Evolutionary conservation across 495 filamentous ascomycete species (phyloP).

Genomic region (Margaritispora aquatica): DNA sequence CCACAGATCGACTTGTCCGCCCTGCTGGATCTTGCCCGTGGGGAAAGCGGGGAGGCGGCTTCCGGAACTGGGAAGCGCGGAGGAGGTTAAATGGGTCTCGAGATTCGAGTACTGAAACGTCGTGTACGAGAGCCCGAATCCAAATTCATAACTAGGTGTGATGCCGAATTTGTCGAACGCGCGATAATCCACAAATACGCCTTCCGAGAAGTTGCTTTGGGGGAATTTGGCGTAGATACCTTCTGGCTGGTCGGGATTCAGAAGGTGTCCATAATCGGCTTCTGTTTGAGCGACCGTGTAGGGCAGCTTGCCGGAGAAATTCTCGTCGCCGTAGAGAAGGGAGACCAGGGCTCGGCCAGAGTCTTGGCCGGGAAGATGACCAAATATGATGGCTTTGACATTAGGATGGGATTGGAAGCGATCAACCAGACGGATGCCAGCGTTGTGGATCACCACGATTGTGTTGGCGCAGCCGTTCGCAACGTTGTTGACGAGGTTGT

Average conservation of each 20-base stretch:
- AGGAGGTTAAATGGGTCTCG: conserved; percentile 64
- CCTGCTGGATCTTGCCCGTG: conserved; percentile 45
- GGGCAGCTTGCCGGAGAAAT: conserved; percentile 59
- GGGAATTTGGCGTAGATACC: conserved; percentile 29
- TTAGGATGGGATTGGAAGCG: conserved; percentile 54
- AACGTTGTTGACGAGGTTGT: conserved; percentile 49
- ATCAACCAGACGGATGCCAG: conserved; percentile 51
- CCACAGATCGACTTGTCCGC: conserved; percentile 55
- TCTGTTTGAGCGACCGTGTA: conserved; percentile 63
- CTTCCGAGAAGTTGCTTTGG: conserved; percentile 58
- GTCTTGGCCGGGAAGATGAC: conserved; percentile 57
- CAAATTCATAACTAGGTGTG: conserved; percentile 81
- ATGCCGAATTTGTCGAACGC: conserved; percentile 64
- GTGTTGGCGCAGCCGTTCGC: conserved; percentile 53
- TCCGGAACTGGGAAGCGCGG: conserved; percentile 25
- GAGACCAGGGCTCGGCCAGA: conserved; percentile 48
- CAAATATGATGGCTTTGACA: conserved; percentile 57
- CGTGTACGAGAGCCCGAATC: conserved; percentile 73
- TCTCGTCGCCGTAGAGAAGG: conserved; percentile 53
- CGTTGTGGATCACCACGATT: conserved; percentile 56
- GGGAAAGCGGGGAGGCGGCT: neutral
- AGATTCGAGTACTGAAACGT: conserved; percentile 49
- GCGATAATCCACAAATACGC: conserved; percentile 60
- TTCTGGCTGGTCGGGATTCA: conserved; percentile 29
- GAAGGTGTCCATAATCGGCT: conserved; percentile 55